Percentiles rank a stretch among this genome's conserved stretches.
Conservation (phyloP, 306 rosid species). For the Glycine tomentella region DNA sequence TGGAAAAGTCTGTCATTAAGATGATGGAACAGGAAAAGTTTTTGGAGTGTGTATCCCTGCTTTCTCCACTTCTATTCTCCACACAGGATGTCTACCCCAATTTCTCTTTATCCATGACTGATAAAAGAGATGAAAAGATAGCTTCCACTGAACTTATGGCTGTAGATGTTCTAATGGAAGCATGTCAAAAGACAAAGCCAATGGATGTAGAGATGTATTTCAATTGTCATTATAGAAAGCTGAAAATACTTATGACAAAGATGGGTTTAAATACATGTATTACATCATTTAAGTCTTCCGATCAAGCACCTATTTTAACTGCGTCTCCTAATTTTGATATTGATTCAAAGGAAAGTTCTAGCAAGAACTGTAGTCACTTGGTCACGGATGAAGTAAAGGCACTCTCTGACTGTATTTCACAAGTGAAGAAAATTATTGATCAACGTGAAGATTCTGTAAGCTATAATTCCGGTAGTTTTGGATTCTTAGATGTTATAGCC, state of each 20-base stretch:
- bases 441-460: constrained; percentile 68
- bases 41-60: constrained; percentile 74
- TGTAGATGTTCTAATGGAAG: constrained; percentile 78
- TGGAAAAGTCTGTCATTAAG: constrained; percentile 76
- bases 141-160: constrained; percentile 81
- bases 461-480: constrained; percentile 44
- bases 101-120: constrained; percentile 59
- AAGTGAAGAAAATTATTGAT: constrained; percentile 79
- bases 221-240: constrained; percentile 80
- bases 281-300: constrained; percentile 61
- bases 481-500: constrained; percentile 41
- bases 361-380: constrained; percentile 68
- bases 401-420: constrained; percentile 79
- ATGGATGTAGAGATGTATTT: constrained; percentile 76
- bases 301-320: constrained; percentile 55
- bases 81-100: constrained; percentile 71
- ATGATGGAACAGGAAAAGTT: constrained; percentile 82
- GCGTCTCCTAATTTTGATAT: constrained; percentile 55
- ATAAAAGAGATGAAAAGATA: constrained; percentile 68
- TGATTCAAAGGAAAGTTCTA: constrained; percentile 70
- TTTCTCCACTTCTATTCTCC: constrained; percentile 84
- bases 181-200: constrained; percentile 82
- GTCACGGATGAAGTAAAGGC: constrained; percentile 89
- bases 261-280: constrained; percentile 70
- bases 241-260: constrained; percentile 85